A percentile compares a stretch with the other conserved stretches of the same genome.
phyloP scores from a whole-genome alignment of 1,284 basidiomycete genomes.

The Trichosporon sp. region DNA sequence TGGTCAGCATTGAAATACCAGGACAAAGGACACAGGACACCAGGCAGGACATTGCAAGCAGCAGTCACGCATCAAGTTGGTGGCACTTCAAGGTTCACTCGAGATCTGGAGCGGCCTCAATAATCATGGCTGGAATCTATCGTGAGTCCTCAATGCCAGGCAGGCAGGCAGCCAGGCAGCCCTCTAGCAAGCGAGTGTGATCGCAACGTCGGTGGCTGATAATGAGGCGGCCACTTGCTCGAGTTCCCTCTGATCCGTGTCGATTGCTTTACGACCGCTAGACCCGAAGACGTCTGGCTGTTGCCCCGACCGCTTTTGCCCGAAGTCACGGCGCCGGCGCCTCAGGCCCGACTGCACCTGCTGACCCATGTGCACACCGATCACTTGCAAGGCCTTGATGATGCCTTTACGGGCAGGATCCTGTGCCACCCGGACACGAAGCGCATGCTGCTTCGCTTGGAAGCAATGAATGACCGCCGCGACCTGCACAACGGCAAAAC shows the following conservation, averaged over 20 bases:
- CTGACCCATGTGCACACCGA: conserved; percentile 80
- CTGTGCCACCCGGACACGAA: conserved; percentile 75
- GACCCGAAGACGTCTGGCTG: conserved; percentile 11
- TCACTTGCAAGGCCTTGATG: conserved; percentile 51
- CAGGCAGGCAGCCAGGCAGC: no score
- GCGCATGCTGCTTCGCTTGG: conserved; percentile 69
- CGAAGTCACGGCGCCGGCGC: conserved; percentile 23
- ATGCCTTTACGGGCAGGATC: conserved; percentile 50
- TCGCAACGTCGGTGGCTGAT: not conserved
- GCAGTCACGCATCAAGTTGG: not conserved
- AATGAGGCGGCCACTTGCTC: conserved; percentile 39
- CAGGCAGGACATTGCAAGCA: no score
- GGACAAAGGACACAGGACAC: no score
- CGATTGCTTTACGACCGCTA: conserved; percentile 59
- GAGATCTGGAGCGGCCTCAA: no score
- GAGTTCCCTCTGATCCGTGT: conserved; percentile 66
- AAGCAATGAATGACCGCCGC: conserved; percentile 60
- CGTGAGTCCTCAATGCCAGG: no score
- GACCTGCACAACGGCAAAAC: conserved; percentile 55
- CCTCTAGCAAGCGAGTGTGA: no score
- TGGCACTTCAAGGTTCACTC: not conserved
- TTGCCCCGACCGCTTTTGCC: conserved; percentile 14
- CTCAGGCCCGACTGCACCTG: conserved; percentile 60
- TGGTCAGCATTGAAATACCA: not conserved
- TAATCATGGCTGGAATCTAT: not conserved